Base-by-base conservation (phyloP, 2,329 filamentous ascomycete genomes). In the Calonectria multiphialidica region DNA sequence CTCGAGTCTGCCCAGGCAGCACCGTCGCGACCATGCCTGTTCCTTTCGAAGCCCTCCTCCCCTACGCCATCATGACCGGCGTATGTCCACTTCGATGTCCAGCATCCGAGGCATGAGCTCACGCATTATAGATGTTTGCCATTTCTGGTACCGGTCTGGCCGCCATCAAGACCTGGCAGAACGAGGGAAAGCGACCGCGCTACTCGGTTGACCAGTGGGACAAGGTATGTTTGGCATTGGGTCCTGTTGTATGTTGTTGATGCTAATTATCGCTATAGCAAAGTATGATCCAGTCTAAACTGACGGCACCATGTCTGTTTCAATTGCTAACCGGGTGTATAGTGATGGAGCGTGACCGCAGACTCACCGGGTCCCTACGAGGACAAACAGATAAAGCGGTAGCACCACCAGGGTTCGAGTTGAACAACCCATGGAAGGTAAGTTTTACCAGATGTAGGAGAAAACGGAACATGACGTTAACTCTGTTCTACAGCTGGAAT, bases 291-390 rank as follows among this genome's bases (percentile, higher is more conserved):
- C 18, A 21, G 10, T n/a, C 30, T 16, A 55, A 5, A 47, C 33
- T n/a, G 5, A 15, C 16, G 35, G 9, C 33, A 13, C 37, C 15
- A 68, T 21, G 23, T 8, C 12, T 23, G 45, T 70, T 72, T 71
- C 72, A 49, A 68, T 23, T 8, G 28, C 69, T 28, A 13, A 70
- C 37, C 25, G 30, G 42, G n/a, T 40, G 42, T 72, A 33, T 66
- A 92, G 91, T 93, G 91, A 92, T 92, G 90, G 87, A 91, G 68
- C 90, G 91, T 78, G 91, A 93, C 78, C 86, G 87, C 73, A 87
- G 91, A 80, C 85, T 93, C 73, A 92, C 91, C 9, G 90, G 91
- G 55, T 85, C 83, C 57, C 77, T 91, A 73, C 86, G 90, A 81
- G 91, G 90, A 44, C 91, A 93, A 79, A 87, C 84, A 68, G 89